Percentiles rank a stretch among this genome's conserved stretches.
These are phyloP conservation scores for Hamiltosporidium magnivora DNA, from an alignment of 371 early-diverging fungal genomes.

Conservation along the genomic window DNA sequence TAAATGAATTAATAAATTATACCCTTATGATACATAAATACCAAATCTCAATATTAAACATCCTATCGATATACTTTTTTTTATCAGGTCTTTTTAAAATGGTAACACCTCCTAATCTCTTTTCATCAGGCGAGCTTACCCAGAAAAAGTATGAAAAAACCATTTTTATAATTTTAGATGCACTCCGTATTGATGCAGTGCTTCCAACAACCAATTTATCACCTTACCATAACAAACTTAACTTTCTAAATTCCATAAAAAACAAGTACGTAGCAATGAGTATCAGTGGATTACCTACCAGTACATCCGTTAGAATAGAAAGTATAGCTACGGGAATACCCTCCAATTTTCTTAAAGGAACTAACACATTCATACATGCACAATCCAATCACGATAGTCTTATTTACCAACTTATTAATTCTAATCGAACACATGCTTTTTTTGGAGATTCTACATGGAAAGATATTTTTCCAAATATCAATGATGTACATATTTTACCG, in stretches of 20 bases:
- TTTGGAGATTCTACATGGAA: slow-evolving; percentile 53
- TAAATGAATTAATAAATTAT: no score
- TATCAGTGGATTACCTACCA: slow-evolving; percentile 49
- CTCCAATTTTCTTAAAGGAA: slow-evolving; percentile 37
- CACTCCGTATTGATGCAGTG: slow-evolving; percentile 46
- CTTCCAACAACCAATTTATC: slow-evolving; percentile 8
- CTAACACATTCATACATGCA: slow-evolving; percentile 29
- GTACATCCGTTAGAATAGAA: slow-evolving; percentile 43
- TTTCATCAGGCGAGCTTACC: no score
- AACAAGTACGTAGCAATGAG: slow-evolving; percentile 22
- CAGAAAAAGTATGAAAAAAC: slow-evolving; percentile 24
- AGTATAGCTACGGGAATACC: slow-evolving; percentile 46
- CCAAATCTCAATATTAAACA: no score
- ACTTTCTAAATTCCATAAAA: neutral
- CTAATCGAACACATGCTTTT: slow-evolving; percentile 11
- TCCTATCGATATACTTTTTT: no score
- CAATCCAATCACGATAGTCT: slow-evolving; percentile 28
- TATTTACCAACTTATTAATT: slow-evolving; percentile 15
- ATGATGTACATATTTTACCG: slow-evolving; percentile 12
- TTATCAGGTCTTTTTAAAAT: no score
- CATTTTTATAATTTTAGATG: slow-evolving; percentile 50
- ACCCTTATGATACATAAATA: no score
- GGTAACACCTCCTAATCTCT: no score
- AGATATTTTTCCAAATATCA: slow-evolving; percentile 29
- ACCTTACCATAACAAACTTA: slow-evolving; percentile 10